These are phyloP conservation scores for Patellifolia procumbens DNA, from an alignment of 179 eudicot species.

Conservation along the genomic window DNA sequence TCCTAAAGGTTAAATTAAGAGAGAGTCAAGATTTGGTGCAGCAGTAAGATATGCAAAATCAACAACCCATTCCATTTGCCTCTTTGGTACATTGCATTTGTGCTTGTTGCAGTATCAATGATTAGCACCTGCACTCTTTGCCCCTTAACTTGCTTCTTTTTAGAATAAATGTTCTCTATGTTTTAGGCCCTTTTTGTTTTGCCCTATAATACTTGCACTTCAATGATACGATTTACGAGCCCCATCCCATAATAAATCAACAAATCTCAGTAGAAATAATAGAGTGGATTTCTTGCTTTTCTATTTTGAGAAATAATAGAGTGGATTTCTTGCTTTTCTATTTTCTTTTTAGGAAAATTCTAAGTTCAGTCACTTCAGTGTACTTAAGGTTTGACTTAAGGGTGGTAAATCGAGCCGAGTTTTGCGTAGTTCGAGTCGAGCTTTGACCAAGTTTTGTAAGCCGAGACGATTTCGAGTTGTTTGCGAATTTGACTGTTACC, in stretches of 20 bases:
- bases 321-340: too few relatives aligned
- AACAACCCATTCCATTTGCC: constrained; percentile 3
- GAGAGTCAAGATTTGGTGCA: constrained; percentile 14
- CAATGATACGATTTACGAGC: background rate
- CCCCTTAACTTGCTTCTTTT: constrained; percentile 19
- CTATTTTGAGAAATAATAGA: too few relatives aligned
- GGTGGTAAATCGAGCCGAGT: too few relatives aligned
- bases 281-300: too few relatives aligned
- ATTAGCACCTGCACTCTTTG: constrained; percentile 24
- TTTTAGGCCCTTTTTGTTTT: background rate
- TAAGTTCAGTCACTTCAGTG: too few relatives aligned
- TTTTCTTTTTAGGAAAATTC: too few relatives aligned
- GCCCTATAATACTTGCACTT: background rate
- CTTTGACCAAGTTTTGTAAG: too few relatives aligned
- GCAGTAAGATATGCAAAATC: background rate
- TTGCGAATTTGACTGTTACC: too few relatives aligned
- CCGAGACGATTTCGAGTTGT: too few relatives aligned
- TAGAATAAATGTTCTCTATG: constrained; percentile 21
- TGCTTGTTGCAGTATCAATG: constrained; percentile 4
- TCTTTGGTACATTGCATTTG: constrained; percentile 27
- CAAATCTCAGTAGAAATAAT: background rate
- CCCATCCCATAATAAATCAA: background rate
- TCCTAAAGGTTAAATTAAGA: background rate
- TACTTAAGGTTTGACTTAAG: too few relatives aligned
- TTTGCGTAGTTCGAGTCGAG: too few relatives aligned